Evolutionary conservation across 2,329 filamentous ascomycete genomes (phyloP).

Genomic region (Fusarium setosum): DNA sequence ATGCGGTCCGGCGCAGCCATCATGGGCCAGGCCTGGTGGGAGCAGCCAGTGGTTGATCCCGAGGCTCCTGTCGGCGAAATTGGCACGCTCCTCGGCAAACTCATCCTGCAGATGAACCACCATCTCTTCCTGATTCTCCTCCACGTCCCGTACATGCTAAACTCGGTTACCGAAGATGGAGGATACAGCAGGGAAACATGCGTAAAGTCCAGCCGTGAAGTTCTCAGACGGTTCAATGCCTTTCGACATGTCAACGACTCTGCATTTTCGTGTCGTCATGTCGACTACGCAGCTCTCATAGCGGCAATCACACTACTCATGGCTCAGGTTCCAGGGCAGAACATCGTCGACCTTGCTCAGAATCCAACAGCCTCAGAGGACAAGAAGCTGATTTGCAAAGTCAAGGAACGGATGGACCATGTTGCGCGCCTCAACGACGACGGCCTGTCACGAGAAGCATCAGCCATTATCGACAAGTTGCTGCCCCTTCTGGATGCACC

Average conservation of each 20-base stretch:
- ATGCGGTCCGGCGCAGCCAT: background rate
- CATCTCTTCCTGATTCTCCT: background rate
- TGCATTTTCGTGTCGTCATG: background rate
- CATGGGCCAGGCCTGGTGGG: background rate
- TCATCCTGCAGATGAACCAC: background rate
- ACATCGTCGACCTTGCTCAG: too few species aligned
- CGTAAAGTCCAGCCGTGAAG: background rate
- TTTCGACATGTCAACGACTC: background rate
- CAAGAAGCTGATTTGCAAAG: background rate
- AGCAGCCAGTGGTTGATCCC: background rate
- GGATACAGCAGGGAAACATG: background rate
- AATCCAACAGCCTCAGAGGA: background rate
- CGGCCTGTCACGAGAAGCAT: background rate
- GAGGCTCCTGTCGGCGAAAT: background rate
- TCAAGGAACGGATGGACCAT: background rate
- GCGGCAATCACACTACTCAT: background rate
- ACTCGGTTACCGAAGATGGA: background rate
- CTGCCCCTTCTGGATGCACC: background rate
- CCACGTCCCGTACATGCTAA: background rate
- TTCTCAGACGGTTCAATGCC: background rate
- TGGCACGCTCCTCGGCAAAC: background rate
- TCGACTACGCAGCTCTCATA: background rate
- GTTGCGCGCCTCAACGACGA: background rate
- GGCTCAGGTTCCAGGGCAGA: background rate
- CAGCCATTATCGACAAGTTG: background rate